These are phyloP conservation scores for Amphichorda felina DNA, from an alignment of 2,329 filamentous ascomycete species.

Conservation along the genomic window DNA sequence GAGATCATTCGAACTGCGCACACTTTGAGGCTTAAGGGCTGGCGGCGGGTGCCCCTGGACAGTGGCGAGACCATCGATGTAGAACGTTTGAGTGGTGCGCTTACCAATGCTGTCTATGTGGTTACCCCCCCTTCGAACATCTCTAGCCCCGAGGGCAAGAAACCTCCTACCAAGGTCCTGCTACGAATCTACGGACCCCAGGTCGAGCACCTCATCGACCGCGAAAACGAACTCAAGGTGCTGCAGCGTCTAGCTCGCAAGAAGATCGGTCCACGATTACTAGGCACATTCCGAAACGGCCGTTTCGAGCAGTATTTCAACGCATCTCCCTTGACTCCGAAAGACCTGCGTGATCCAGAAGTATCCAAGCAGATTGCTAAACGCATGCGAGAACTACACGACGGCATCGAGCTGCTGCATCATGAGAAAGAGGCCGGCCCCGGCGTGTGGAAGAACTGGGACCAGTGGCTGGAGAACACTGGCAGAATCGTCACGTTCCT, in stretches of 20 bases:
- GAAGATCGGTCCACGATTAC: slow-evolving; percentile 80
- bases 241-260: slow-evolving; percentile 78
- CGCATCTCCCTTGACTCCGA: slow-evolving; percentile 65
- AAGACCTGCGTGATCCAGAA: slow-evolving; percentile 66
- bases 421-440: slow-evolving; percentile 70
- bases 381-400: slow-evolving; percentile 91
- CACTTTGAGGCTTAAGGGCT: slow-evolving; percentile 81
- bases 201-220: slow-evolving; percentile 90
- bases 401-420: slow-evolving; percentile 77
- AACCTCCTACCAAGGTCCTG: slow-evolving; percentile 55
- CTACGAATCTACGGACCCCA: slow-evolving; percentile 90
- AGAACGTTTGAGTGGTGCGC: slow-evolving; percentile 71
- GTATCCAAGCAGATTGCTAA: slow-evolving; percentile 92
- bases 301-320: slow-evolving; percentile 93
- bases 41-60: slow-evolving; percentile 71
- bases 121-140: slow-evolving; percentile 68
- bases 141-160: slow-evolving; percentile 25
- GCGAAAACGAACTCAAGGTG: slow-evolving; percentile 80
- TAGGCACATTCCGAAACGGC: slow-evolving; percentile 89
- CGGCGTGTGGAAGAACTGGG: slow-evolving; percentile 86
- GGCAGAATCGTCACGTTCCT: slow-evolving; percentile 44
- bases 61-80: slow-evolving; percentile 57
- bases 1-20: slow-evolving; percentile 85
- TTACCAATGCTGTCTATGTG: slow-evolving; percentile 95
- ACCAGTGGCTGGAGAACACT: slow-evolving; percentile 70